A percentile compares a stretch with the other conserved stretches of the same genome.
Conservation (phyloP, 768 basidiomycete species). For the Mycena albidolilacea region DNA sequence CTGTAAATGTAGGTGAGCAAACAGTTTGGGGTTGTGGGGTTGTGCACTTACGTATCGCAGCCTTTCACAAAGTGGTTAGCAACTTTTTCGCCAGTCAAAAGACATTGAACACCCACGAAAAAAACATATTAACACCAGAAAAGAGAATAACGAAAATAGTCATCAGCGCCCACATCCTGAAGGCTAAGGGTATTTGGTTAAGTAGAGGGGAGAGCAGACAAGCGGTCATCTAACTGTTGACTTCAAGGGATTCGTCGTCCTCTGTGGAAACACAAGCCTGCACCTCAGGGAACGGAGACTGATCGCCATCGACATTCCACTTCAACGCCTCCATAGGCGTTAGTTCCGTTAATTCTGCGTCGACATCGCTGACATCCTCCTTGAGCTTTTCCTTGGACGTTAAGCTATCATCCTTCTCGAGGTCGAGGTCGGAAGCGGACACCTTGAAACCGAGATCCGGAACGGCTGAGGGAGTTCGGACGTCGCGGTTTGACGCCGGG, state of each 20-base stretch:
- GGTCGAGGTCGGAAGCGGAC: not conserved
- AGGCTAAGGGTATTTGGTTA: slow-evolving; percentile 8
- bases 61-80: not conserved
- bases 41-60: slow-evolving; percentile 14
- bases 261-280: slow-evolving; percentile 26
- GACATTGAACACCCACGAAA: slow-evolving; percentile 13
- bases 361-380: slow-evolving; percentile 6
- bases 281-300: slow-evolving; percentile 21
- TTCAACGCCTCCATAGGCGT: slow-evolving; percentile 27
- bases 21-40: not conserved
- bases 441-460: not conserved
- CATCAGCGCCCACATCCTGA: slow-evolving; percentile 27
- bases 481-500: slow-evolving; percentile 6
- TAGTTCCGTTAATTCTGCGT: slow-evolving; percentile 20
- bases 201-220: not conserved
- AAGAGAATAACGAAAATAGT: slow-evolving; percentile 24
- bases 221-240: slow-evolving; percentile 8
- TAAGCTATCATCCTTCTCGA: slow-evolving; percentile 22
- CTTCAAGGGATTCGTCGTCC: slow-evolving; percentile 23
- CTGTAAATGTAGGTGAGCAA: slow-evolving; percentile 1
- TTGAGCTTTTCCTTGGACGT: slow-evolving; percentile 2
- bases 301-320: slow-evolving; percentile 23
- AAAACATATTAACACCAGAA: slow-evolving; percentile 24
- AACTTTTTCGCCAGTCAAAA: not conserved
- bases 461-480: slow-evolving; percentile 3